A percentile compares a stretch with the other conserved stretches of the same genome.
These are phyloP conservation scores for Solanum gandarillasii DNA, from an alignment of 257 asterid species.

Conservation along the genomic window DNA sequence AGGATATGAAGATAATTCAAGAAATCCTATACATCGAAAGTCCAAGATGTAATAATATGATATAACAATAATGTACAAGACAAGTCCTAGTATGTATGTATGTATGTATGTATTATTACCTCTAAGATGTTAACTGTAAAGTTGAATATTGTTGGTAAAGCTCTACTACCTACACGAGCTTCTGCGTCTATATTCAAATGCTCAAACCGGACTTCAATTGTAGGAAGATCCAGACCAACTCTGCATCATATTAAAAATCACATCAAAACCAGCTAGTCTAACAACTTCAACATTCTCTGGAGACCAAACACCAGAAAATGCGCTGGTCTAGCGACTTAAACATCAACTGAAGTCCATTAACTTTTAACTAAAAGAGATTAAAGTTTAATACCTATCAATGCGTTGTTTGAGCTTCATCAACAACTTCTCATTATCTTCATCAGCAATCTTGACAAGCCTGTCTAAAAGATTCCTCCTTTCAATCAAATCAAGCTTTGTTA, in stretches of 20 bases:
- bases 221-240: slow-evolving; percentile 74
- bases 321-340: background rate
- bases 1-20: slow-evolving; percentile 45
- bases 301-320: too few species aligned
- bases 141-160: slow-evolving; percentile 70
- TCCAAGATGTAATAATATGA: background rate
- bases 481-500: slow-evolving; percentile 43
- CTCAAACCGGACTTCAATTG: slow-evolving; percentile 76
- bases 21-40: slow-evolving; percentile 34
- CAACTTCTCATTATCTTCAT: slow-evolving; percentile 76
- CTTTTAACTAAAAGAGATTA: background rate
- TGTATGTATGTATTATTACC: slow-evolving; percentile 27
- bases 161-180: slow-evolving; percentile 76
- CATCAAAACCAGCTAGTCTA: background rate
- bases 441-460: slow-evolving; percentile 51
- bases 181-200: slow-evolving; percentile 68
- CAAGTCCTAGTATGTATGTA: background rate
- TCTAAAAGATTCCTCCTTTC: slow-evolving; percentile 60
- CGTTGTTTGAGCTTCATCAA: slow-evolving; percentile 55
- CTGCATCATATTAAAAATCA: slow-evolving; percentile 7
- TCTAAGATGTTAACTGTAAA: slow-evolving; percentile 55
- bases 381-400: slow-evolving; percentile 37
- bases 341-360: background rate
- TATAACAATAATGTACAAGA: background rate
- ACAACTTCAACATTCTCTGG: background rate